A percentile compares a stretch with the other conserved stretches of the same genome.
These are phyloP conservation scores for Nannizziopsis arthrosporioides DNA, from an alignment of 2,329 filamentous ascomycete genomes.

Conservation along the genomic window DNA sequence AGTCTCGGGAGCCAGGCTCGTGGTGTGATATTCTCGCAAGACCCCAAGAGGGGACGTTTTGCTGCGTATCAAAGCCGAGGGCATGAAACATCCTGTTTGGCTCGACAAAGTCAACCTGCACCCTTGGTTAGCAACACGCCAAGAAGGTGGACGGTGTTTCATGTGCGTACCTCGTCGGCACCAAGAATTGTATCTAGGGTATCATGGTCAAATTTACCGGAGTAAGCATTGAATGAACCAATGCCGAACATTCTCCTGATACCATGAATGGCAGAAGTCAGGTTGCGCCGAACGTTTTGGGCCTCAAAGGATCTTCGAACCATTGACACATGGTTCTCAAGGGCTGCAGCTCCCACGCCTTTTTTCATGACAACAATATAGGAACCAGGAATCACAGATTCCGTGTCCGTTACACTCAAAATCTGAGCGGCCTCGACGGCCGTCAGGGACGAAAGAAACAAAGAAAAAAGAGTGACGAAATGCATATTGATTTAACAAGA, in stretches of 20 bases:
- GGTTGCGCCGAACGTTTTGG: conserved; percentile 3
- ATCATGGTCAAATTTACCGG: conserved; percentile 12
- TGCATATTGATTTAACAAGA: too few species aligned
- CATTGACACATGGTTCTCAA: conserved; percentile 12
- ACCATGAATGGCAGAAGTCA: background rate
- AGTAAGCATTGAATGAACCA: conserved; percentile 10
- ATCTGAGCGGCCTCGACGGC: conserved; percentile 13
- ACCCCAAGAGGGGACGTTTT: conserved; percentile 26
- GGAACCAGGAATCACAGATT: conserved; percentile 12
- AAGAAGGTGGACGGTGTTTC: background rate
- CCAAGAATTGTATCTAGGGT: conserved; percentile 12
- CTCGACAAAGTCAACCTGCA: conserved; percentile 16
- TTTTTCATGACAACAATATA: conserved; percentile 17
- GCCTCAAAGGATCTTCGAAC: conserved; percentile 3
- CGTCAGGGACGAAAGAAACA: conserved; percentile 11
- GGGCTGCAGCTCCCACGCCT: conserved; percentile 8
- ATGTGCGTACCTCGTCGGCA: conserved; percentile 4
- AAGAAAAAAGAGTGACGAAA: conserved; percentile 8
- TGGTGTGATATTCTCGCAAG: conserved; percentile 26
- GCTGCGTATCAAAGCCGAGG: conserved; percentile 13
- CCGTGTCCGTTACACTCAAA: conserved; percentile 6
- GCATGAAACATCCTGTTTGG: conserved; percentile 10
- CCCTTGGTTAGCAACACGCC: background rate
- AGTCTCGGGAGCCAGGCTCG: conserved; percentile 19
- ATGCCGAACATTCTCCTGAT: conserved; percentile 12